Base-by-base conservation (phyloP, 495 filamentous ascomycete genomes). In the Jackrogersella minutella region DNA sequence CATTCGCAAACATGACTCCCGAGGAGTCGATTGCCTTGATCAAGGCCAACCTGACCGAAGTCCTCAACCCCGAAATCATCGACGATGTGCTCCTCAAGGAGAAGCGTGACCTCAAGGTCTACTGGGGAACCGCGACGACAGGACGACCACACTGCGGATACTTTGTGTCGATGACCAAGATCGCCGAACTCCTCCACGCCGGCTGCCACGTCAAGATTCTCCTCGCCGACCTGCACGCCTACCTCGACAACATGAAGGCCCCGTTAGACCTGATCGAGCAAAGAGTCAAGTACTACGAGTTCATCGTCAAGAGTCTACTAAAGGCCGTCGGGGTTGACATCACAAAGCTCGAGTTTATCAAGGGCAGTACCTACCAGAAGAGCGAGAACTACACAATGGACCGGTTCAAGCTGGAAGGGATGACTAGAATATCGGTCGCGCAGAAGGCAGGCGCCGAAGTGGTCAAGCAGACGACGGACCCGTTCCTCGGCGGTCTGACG, bases 401-500 rank as follows among this genome's bases (percentile, higher is more conserved):
- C 72, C 73, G 91, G n/a, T 90, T 89, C 75, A 84, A 86, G 76
- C 64, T 88, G 46, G 77, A 80, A 19, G 80, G 84, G 0, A 71
- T 90, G 5, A 83, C 84, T 10, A 83, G 83, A 1, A 83, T 87
- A 63, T 83, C 87, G 66, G 91, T 93, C 71, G 88, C 91, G 4
- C 90, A 91, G 73, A 94, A 92, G 76, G 92, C 93, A 0, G 93
- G 95, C 11, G 90, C 91, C 1, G 95, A 99, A 73, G 85, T 99
- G 5, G 93, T 99, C 40, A 99, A 98, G 81, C 92, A 97, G 79
- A 84, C 88, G 10, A 83, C 84, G 17, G 91, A 90, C 66, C 85
- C 90, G 21, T 85, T 90, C 8, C 68, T 99, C 43, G 86, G 84
- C 62, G 93, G 93, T 0, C 82, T 97, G 11, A 82, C 97, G 43